Percentiles rank a stretch among this genome's conserved stretches.
Conservation (phyloP, 2,329 filamentous ascomycete genomes). For the Aspergillus brasiliensis region DNA sequence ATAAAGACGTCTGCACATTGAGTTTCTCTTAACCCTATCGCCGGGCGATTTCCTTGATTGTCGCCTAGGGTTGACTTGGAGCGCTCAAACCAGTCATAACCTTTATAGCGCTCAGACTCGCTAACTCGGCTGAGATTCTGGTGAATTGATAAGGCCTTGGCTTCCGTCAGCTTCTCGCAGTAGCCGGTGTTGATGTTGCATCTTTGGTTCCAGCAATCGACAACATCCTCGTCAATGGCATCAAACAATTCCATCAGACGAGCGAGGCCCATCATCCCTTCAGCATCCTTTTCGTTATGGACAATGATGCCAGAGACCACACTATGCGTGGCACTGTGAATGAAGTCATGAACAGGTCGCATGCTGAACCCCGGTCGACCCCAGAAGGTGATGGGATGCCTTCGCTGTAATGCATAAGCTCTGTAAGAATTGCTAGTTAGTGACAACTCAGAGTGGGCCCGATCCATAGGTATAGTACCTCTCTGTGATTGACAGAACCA, state of each 20-base stretch:
- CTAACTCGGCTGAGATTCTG: conserved; percentile 36
- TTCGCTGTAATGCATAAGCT: conserved; percentile 47
- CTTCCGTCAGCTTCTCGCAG: conserved; percentile 67
- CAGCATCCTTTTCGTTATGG: conserved; percentile 47
- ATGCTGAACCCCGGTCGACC: conserved; percentile 44
- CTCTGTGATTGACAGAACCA: conserved; percentile 41
- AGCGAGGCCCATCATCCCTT: conserved; percentile 47
- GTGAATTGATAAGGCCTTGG: conserved; percentile 55
- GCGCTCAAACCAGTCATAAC: conserved; percentile 43
- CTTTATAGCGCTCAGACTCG: conserved; percentile 38
- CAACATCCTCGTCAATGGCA: conserved; percentile 46
- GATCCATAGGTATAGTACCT: conserved; percentile 23
- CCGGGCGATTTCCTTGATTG: conserved; percentile 24
- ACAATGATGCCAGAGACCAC: conserved; percentile 44
- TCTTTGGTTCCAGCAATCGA: conserved; percentile 48
- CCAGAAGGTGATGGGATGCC: conserved; percentile 46
- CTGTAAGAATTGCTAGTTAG: conserved; percentile 22
- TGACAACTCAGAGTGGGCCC: not conserved
- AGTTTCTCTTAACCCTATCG: conserved; percentile 37
- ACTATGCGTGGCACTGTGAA: conserved; percentile 38
- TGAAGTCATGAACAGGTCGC: conserved; percentile 44
- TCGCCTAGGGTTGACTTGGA: conserved; percentile 28
- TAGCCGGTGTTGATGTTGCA: conserved; percentile 64
- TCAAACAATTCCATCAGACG: conserved; percentile 49
- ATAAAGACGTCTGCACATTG: conserved; percentile 47